Conservation (phyloP, 2,329 filamentous ascomycete species). For the Ceratocystis papillata region DNA sequence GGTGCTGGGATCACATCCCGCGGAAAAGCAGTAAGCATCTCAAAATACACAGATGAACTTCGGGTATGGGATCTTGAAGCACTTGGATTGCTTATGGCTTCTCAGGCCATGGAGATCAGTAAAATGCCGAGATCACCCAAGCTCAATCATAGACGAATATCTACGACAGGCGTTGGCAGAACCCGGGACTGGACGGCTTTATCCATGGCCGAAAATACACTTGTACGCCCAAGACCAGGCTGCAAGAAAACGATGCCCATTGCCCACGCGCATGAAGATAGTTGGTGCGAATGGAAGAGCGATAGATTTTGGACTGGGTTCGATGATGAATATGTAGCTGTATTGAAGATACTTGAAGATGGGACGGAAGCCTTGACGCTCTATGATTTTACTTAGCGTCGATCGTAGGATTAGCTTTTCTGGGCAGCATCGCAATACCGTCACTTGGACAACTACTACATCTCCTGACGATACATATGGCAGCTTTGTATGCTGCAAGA, state of each 20-base stretch:
- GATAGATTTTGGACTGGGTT: not conserved
- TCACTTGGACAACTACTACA: too few relatives aligned
- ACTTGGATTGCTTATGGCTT: slow-evolving; percentile 38
- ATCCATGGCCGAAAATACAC: not conserved
- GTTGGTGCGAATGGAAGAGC: not conserved
- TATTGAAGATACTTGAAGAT: not conserved
- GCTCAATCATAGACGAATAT: not conserved
- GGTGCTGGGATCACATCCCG: slow-evolving; percentile 73
- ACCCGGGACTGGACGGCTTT: not conserved
- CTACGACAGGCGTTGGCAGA: not conserved
- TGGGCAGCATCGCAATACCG: too few relatives aligned
- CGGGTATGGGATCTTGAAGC: slow-evolving; percentile 63
- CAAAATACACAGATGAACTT: slow-evolving; percentile 63
- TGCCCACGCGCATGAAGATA: not conserved
- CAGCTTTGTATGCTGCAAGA: too few relatives aligned
- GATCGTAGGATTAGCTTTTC: not conserved
- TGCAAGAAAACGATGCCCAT: not conserved
- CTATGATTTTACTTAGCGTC: slow-evolving; percentile 7
- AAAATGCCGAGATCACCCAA: too few relatives aligned
- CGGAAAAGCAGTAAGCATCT: slow-evolving; percentile 85
- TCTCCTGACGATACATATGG: too few relatives aligned
- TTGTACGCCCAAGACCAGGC: not conserved
- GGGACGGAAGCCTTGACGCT: slow-evolving; percentile 2
- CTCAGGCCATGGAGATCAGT: not conserved
- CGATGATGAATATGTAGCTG: slow-evolving; percentile 5